Base-by-base conservation (phyloP, 495 filamentous ascomycete species). In the Aspergillus avenaceus region DNA sequence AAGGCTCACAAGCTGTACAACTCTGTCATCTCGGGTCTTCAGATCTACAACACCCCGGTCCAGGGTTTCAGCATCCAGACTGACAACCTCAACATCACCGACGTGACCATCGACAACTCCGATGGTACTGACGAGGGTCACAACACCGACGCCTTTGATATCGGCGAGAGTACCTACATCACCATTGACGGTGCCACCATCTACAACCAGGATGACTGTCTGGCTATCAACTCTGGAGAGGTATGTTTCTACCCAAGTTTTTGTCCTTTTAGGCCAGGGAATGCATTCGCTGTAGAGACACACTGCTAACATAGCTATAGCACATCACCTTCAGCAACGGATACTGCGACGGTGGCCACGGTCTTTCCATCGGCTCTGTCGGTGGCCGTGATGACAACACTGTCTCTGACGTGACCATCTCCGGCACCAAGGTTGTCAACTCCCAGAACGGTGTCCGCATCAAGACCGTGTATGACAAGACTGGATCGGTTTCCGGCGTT, bases 121-220 rank as follows among this genome's bases (percentile, higher is more conserved):
- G 82, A 67, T 14, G 84, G 82, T 18, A 75, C 81, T 44, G 53
- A 40, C 4, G 53, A 53, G 13, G 83, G 77, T 7, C 78, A 83
- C 50, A 87, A 87, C 64, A 86, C 84, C 3, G 84, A 87, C 54
- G 84, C 72, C 4, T 87, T 86, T 59, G 84, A 87, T 50, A 70
- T 87, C 50, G 76, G 82, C 8, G 58, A 54, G 1, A 75, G 69
- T 4, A 71, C 65, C 21, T 66, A 72, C n/a, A 67, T 85, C n/a
- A 74, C 66, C 21, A 84, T 86, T 52, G 68, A 64, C 12, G 70
- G 72, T 14, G 76, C 79, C 11, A 78, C 60, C 24, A 74, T 85
- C 3, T 71, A 79, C 47, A 86, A 81, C 56, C 84, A 86, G 59
- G 83, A 85, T 52, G 83, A 87, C 56, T 87, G 84, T 55, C 62